These are phyloP conservation scores for Colletotrichum limetticola DNA, from an alignment of 2,329 filamentous ascomycete genomes.

Conservation along the genomic window DNA sequence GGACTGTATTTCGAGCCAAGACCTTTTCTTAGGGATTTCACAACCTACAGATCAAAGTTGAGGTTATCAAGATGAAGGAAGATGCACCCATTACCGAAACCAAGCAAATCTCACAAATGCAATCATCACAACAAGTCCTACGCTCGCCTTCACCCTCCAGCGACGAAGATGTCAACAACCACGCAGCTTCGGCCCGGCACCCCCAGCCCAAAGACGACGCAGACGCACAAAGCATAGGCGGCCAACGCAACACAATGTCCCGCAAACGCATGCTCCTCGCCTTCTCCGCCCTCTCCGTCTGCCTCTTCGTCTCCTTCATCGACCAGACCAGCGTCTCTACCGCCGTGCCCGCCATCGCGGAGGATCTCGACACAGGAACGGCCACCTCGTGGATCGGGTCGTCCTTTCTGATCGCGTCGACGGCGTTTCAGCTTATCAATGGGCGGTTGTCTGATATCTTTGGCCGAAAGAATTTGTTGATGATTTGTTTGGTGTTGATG, in stretches of 20 bases:
- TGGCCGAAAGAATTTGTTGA: conserved; percentile 46
- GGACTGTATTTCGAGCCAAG: neutral
- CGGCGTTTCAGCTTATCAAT: conserved; percentile 48
- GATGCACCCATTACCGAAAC: neutral
- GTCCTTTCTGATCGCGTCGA: conserved; percentile 50
- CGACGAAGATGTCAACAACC: conserved; percentile 7
- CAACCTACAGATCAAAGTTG: neutral
- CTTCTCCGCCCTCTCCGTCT: conserved; percentile 42
- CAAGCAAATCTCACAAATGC: neutral
- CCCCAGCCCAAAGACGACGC: conserved; percentile 14
- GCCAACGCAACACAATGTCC: conserved; percentile 48
- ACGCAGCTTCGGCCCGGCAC: neutral
- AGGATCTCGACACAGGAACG: conserved; percentile 43
- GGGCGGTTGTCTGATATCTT: conserved; percentile 49
- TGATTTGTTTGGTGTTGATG: conserved; percentile 43
- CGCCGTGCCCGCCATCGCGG: conserved; percentile 49
- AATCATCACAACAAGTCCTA: neutral
- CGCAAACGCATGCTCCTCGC: conserved; percentile 44
- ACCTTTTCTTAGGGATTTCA: neutral
- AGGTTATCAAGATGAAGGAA: conserved; percentile 23
- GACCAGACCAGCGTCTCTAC: conserved; percentile 50
- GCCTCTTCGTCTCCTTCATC: conserved; percentile 47
- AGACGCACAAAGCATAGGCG: conserved; percentile 40
- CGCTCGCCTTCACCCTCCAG: neutral
- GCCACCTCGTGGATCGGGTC: conserved; percentile 49